Evolutionary conservation across 495 filamentous ascomycete species (phyloP), one percentile per base, ranked within the genome.

Genomic region (Aspergillus haitiensis): DNA sequence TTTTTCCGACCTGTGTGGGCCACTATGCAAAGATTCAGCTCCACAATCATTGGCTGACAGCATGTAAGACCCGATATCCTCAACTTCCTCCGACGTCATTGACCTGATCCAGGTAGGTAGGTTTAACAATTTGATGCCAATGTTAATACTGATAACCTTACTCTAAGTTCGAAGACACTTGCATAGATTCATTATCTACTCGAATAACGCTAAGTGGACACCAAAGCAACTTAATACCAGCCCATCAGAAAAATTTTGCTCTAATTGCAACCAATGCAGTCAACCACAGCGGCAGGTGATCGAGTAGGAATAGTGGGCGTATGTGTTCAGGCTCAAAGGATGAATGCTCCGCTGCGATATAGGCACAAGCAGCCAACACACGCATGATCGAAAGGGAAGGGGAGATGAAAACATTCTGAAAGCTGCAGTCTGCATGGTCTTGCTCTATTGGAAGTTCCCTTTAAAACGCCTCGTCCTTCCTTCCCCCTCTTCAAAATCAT

Each of bases 101-200:
- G 60, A 64, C 52, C 40, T 45, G 47, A 58, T 50, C 37, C 16
- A 54, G 39, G 10, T 37, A 42, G 49, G 35, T 18, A 46, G 42
- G 21, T 21, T 33, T 16, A 51, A 5, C 34, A 9, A 48, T 8
- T 27, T 9, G 7, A 12, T 45, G 42, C 11, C n/a, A 47, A 21
- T 2, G 21, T 40, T 7, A 40, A 10, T 40, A 40, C 37, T 40
- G 6, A 40, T 11, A 18, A 34, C 10, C 32, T 21, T 47, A 5
- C 10, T 10, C 7, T 7, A 49, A 37, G n/a, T 39, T 11, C 6
- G 16, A 52, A 45, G 16, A 59, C 58, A 64, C 52, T 58, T 44
- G 37, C 63, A 52, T 60, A 59, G 10, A 65, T 66, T 66, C 59
- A 64, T 66, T 69, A 66, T 66, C 63, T 69, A 66, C 66, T 63